These are phyloP conservation scores for Claviceps citrina DNA, from an alignment of 2,329 filamentous ascomycete genomes.

Conservation along the genomic window DNA sequence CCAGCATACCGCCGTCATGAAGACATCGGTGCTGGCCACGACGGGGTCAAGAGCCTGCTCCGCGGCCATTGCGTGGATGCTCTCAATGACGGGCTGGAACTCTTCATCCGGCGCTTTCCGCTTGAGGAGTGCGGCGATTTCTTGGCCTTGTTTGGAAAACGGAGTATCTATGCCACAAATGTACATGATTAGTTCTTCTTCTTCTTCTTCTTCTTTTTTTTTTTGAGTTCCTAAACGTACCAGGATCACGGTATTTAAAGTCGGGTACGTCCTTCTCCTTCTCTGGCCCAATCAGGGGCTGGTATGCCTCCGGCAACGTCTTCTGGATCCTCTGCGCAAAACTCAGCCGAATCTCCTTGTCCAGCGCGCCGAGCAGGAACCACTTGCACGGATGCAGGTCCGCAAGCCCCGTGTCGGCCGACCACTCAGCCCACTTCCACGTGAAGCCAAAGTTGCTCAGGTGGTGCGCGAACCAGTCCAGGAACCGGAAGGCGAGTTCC, in stretches of 20 bases:
- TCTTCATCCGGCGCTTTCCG: constrained; percentile 77
- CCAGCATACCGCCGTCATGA: constrained; percentile 84
- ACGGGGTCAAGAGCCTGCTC: constrained; percentile 61
- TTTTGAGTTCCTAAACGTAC: too few species aligned
- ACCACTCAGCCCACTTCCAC: constrained; percentile 99
- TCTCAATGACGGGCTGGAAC: constrained; percentile 64
- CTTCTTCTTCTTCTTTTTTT: background rate
- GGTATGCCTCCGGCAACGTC: constrained; percentile 73
- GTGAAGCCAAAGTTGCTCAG: constrained; percentile 98
- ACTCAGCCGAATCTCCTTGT: constrained; percentile 92
- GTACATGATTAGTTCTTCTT: background rate
- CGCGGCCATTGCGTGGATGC: constrained; percentile 65
- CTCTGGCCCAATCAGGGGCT: constrained; percentile 62
- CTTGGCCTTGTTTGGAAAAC: constrained; percentile 70
- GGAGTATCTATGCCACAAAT: constrained; percentile 44
- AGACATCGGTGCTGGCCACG: constrained; percentile 79
- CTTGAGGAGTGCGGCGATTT: constrained; percentile 63
- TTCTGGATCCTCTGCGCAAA: constrained; percentile 94
- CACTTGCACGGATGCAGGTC: constrained; percentile 76
- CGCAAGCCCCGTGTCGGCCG: constrained; percentile 65
- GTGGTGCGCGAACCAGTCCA: constrained; percentile 97
- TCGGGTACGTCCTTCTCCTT: constrained; percentile 94
- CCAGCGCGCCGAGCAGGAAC: constrained; percentile 77
- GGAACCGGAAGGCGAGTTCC: constrained; percentile 71
- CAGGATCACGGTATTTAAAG: constrained; percentile 72